These are phyloP conservation scores for Candida freyschussii DNA, from an alignment of 1,139 yeast species.

Conservation along the genomic window DNA sequence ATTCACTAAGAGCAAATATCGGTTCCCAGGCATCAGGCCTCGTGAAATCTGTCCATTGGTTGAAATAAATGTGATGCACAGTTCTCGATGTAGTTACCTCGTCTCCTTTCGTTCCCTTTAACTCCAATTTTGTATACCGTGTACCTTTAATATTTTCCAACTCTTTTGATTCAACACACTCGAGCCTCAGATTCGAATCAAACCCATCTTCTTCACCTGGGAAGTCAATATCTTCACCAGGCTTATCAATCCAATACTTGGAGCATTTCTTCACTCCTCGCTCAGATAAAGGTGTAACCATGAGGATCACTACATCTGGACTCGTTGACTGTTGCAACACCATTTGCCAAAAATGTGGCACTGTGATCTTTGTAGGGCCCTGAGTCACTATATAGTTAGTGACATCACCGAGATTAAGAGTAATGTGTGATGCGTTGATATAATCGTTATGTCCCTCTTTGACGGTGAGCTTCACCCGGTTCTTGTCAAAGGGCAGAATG, in stretches of 20 bases:
- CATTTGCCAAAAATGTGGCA: conserved; percentile 84
- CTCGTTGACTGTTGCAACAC: conserved; percentile 41
- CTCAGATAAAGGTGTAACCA: conserved; percentile 82
- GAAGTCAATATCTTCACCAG: conserved; percentile 7
- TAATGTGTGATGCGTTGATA: conserved; percentile 37
- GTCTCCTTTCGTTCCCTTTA: conserved; percentile 9
- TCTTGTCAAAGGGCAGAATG: conserved; percentile 56
- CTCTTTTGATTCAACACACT: conserved; percentile 18
- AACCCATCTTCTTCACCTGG: conserved; percentile 10
- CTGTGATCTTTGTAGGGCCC: conserved; percentile 66
- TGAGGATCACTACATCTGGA: conserved; percentile 56
- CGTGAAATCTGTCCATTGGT: conserved; percentile 43
- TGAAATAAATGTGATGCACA: conserved; percentile 38
- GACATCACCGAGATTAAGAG: conserved; percentile 20
- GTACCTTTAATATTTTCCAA: conserved; percentile 12
- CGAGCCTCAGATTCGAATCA: conserved; percentile 16
- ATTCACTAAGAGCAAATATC: conserved; percentile 25
- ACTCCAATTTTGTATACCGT: conserved; percentile 17
- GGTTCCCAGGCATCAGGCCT: conserved; percentile 35
- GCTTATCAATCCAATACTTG: conserved; percentile 63
- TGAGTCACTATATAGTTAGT: conserved; percentile 53
- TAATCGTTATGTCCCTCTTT: conserved; percentile 30
- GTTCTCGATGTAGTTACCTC: conserved; percentile 24
- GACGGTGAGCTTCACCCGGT: conserved; percentile 41
- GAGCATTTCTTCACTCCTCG: conserved; percentile 58